phyloP scores from a whole-genome alignment of 345 rosid genomes.

The Rubroshorea leprosula region DNA sequence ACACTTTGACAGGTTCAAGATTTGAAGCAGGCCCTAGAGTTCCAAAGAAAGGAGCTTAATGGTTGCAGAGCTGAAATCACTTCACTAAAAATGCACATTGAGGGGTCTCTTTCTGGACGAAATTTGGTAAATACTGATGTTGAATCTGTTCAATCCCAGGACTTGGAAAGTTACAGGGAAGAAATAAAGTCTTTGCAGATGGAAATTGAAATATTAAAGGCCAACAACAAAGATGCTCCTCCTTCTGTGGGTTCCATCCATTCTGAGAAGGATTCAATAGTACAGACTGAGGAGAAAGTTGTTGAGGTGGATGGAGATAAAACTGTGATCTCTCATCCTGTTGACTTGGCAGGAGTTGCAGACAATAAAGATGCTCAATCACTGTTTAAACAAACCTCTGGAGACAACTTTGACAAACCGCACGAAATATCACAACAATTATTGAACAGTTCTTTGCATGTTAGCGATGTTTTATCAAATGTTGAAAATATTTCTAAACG shows the following conservation, averaged over 20 bases:
- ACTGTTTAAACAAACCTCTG: slow-evolving; percentile 17
- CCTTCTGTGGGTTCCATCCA: slow-evolving; percentile 28
- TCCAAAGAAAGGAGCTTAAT: slow-evolving; percentile 71
- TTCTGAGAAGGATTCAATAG: slow-evolving; percentile 31
- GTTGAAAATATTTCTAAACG: slow-evolving; percentile 30
- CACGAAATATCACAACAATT: slow-evolving; percentile 32
- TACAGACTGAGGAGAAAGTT: slow-evolving; percentile 49
- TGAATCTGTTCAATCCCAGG: slow-evolving; percentile 43
- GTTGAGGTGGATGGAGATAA: slow-evolving; percentile 64
- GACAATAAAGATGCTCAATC: slow-evolving; percentile 26
- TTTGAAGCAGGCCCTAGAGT: slow-evolving; percentile 64
- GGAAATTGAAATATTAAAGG: slow-evolving; percentile 52
- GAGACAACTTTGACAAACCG: slow-evolving; percentile 19
- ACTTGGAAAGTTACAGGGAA: slow-evolving; percentile 50
- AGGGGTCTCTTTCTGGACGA: slow-evolving; percentile 59
- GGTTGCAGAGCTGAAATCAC: slow-evolving; percentile 92
- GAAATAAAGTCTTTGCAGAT: slow-evolving; percentile 49
- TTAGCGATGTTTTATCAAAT: slow-evolving; percentile 26
- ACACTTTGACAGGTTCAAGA: slow-evolving; percentile 55
- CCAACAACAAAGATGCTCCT: slow-evolving; percentile 22
- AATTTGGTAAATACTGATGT: slow-evolving; percentile 38
- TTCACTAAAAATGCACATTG: slow-evolving; percentile 85
- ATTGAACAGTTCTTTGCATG: slow-evolving; percentile 26
- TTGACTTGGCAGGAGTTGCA: slow-evolving; percentile 25
- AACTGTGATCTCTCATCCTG: slow-evolving; percentile 37